Percentiles rank a stretch among this genome's conserved stretches.
phyloP scores from a whole-genome alignment of 2,329 filamentous ascomycete species.

The Cladophialophora bantiana region DNA sequence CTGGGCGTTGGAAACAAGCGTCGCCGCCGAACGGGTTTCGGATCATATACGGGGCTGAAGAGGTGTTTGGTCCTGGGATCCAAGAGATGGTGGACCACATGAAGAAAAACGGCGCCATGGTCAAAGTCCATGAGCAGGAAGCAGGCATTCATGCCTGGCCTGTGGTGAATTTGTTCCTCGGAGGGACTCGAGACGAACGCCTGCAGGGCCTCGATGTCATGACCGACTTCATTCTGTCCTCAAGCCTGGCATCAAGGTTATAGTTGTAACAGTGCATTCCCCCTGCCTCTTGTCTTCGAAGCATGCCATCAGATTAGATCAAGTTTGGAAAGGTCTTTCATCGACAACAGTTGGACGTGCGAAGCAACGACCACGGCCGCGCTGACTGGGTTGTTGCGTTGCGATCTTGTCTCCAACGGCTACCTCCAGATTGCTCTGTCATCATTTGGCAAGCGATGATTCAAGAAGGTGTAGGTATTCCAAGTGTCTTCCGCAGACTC shows the following conservation, averaged over 20 bases:
- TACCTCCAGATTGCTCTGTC: constrained; percentile 44
- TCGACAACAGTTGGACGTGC: constrained; percentile 36
- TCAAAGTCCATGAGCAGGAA: constrained; percentile 64
- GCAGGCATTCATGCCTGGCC: constrained; percentile 84
- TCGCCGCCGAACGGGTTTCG: constrained; percentile 72
- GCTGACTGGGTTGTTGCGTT: constrained; percentile 28
- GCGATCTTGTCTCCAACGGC: constrained; percentile 6
- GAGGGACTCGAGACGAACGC: constrained; percentile 55
- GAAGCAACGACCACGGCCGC: constrained; percentile 27
- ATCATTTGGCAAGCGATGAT: constrained; percentile 44
- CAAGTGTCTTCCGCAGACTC: background rate
- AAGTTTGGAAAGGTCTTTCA: constrained; percentile 62
- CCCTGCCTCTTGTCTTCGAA: background rate
- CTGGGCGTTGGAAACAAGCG: constrained; percentile 70
- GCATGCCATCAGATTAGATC: constrained; percentile 65
- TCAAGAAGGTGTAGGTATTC: background rate
- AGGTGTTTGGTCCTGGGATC: constrained; percentile 77
- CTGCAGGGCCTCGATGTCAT: constrained; percentile 53
- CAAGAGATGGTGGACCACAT: constrained; percentile 65
- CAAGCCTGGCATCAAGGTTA: constrained; percentile 26
- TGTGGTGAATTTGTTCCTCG: constrained; percentile 68
- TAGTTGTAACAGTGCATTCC: constrained; percentile 8
- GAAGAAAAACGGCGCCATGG: constrained; percentile 61
- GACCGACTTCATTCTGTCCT: constrained; percentile 37
- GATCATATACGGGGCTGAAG: constrained; percentile 76